phyloP scores from a whole-genome alignment of 1,284 basidiomycete genomes.

The Rhizopogon parksii region DNA sequence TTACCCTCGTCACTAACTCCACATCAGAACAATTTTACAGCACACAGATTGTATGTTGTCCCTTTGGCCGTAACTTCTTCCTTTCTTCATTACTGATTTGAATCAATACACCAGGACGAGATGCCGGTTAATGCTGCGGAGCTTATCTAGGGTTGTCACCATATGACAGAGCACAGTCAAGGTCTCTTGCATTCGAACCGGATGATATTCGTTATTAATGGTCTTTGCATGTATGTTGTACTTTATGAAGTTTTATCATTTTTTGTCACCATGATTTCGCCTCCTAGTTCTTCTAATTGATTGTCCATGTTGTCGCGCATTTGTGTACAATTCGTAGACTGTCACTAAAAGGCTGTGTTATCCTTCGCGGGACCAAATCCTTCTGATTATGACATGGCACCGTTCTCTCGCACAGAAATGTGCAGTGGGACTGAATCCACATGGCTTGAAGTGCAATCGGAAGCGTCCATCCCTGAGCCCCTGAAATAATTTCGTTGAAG shows the following conservation, averaged over 20 bases:
- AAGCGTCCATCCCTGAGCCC: too few species aligned
- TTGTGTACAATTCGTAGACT: slow-evolving; percentile 30
- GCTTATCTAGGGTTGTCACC: slow-evolving; percentile 47
- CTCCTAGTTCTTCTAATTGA: slow-evolving; percentile 1
- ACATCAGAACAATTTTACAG: slow-evolving; percentile 76
- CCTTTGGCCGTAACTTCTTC: slow-evolving; percentile 9
- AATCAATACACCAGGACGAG: slow-evolving; percentile 58
- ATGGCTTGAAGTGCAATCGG: background rate
- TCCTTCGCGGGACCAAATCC: background rate
- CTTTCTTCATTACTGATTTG: background rate
- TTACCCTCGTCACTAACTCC: slow-evolving; percentile 12
- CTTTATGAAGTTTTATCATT: slow-evolving; percentile 2
- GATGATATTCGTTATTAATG: slow-evolving; percentile 1
- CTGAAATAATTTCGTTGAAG: too few species aligned
- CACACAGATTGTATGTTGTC: slow-evolving; percentile 70
- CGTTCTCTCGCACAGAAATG: background rate
- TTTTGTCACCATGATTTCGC: background rate
- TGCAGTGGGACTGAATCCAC: background rate
- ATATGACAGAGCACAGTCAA: background rate
- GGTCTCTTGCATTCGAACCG: background rate
- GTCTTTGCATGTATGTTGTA: slow-evolving; percentile 4
- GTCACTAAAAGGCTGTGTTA: background rate
- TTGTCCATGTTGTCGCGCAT: slow-evolving; percentile 13
- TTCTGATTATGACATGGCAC: background rate
- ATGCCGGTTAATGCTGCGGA: slow-evolving; percentile 92